A percentile compares a stretch with the other conserved stretches of the same genome.
Conservation (phyloP, 2,329 filamentous ascomycete species). For the Epichloe typhina region DNA sequence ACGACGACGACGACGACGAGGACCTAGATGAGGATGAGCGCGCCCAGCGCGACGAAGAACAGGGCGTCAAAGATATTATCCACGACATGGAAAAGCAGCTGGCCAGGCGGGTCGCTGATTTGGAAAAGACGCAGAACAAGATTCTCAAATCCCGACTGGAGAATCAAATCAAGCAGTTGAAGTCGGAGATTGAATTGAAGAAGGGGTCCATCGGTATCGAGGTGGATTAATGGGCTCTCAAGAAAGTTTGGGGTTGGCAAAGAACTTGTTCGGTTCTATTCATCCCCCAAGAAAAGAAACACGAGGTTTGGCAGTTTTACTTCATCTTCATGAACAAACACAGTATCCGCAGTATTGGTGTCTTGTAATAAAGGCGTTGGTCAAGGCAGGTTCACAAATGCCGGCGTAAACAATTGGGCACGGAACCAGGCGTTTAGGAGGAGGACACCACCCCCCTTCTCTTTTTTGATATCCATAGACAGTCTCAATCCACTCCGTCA, state of each 20-base stretch:
- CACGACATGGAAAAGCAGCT: constrained; percentile 39
- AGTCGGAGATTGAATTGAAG: constrained; percentile 31
- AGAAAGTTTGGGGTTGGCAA: no score
- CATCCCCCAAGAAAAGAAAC: no score
- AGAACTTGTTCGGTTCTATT: no score
- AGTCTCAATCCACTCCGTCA: neutral
- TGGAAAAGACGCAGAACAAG: constrained; percentile 29
- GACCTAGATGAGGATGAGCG: constrained; percentile 40
- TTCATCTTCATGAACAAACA: neutral
- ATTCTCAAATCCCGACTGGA: constrained; percentile 38
- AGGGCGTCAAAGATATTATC: constrained; percentile 43
- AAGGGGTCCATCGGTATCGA: constrained; percentile 30
- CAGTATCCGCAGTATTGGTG: no score
- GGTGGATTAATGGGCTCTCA: constrained; percentile 17
- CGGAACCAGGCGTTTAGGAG: neutral
- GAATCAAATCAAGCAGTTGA: constrained; percentile 33
- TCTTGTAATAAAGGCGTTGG: no score
- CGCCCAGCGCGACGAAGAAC: constrained; percentile 34
- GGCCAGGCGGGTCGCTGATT: constrained; percentile 29
- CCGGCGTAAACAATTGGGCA: no score
- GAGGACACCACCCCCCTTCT: neutral
- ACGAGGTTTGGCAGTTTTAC: neutral
- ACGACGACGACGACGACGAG: constrained; percentile 33
- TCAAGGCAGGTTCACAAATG: no score
- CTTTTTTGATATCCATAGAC: neutral